Percentiles rank a stretch among this genome's conserved stretches.
Conservation (phyloP, 192 early-diverging fungal species). For the Rhizoclosmatium globosum region DNA sequence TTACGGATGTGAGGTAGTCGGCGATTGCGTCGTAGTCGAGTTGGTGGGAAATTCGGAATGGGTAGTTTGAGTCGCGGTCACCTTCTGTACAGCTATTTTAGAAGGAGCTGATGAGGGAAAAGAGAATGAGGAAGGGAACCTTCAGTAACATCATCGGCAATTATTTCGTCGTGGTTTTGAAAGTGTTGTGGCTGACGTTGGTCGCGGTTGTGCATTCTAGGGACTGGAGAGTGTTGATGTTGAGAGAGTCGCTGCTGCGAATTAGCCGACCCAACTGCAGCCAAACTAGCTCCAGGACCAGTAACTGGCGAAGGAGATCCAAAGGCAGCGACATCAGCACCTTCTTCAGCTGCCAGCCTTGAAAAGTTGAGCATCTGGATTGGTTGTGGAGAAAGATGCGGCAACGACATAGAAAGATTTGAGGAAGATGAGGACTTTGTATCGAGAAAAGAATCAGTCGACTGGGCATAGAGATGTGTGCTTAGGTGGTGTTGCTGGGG, state of each 20-base stretch:
- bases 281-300: too few species aligned
- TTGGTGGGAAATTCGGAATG: not conserved
- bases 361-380: too few species aligned
- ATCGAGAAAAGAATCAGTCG: too few species aligned
- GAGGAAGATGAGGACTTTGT: too few species aligned
- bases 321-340: too few species aligned
- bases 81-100: not conserved
- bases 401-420: too few species aligned
- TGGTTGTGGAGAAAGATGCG: too few species aligned
- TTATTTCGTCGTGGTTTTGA: not conserved
- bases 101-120: not conserved
- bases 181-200: not conserved
- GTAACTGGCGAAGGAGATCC: too few species aligned
- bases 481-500: not conserved
- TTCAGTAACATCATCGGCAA: too few species aligned
- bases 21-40: constrained; percentile 10
- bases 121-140: not conserved
- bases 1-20: constrained; percentile 8
- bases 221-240: not conserved
- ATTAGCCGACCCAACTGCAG: not conserved
- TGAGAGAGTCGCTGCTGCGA: not conserved
- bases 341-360: too few species aligned
- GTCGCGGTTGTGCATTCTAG: not conserved
- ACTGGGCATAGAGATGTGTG: too few species aligned
- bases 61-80: constrained; percentile 15